Conservation (phyloP, 2,329 filamentous ascomycete genomes). For the Talaromyces sp. region DNA sequence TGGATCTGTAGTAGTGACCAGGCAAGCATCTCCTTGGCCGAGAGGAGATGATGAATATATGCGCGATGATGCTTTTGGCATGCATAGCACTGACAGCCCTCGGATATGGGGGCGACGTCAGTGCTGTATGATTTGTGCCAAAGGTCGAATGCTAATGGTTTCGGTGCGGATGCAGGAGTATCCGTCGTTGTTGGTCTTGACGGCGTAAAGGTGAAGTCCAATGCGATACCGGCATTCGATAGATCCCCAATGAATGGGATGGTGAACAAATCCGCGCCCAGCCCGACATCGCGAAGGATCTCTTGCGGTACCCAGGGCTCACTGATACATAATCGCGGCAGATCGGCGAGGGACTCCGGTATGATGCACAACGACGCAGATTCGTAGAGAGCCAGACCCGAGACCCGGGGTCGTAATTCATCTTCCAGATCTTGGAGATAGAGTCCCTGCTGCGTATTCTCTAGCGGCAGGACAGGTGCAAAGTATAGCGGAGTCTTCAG, state of each 20-base stretch:
- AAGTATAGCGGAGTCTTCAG: constrained; percentile 52
- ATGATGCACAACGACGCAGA: constrained; percentile 66
- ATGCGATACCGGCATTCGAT: constrained; percentile 81
- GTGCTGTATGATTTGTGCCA: constrained; percentile 63
- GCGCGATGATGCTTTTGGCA: constrained; percentile 82
- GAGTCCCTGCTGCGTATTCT: constrained; percentile 70
- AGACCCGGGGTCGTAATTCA: constrained; percentile 56
- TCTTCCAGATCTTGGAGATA: constrained; percentile 74
- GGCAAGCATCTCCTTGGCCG: constrained; percentile 92
- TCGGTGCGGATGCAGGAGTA: constrained; percentile 21
- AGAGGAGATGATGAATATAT: constrained; percentile 81
- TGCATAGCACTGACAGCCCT: constrained; percentile 73
- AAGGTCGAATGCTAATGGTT: constrained; percentile 71
- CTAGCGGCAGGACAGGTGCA: constrained; percentile 68
- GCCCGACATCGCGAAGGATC: constrained; percentile 68
- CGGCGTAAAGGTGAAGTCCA: constrained; percentile 72
- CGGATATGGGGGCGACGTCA: constrained; percentile 60
- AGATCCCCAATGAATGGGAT: constrained; percentile 69
- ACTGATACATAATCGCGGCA: constrained; percentile 74
- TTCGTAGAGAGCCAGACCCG: constrained; percentile 76
- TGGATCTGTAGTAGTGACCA: constrained; percentile 93
- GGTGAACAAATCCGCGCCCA: constrained; percentile 77
- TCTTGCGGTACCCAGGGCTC: constrained; percentile 69
- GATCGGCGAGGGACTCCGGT: constrained; percentile 54
- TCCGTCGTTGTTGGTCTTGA: constrained; percentile 21